phyloP scores from a whole-genome alignment of 306 rosid species.

The Trifolium fragiferum region DNA sequence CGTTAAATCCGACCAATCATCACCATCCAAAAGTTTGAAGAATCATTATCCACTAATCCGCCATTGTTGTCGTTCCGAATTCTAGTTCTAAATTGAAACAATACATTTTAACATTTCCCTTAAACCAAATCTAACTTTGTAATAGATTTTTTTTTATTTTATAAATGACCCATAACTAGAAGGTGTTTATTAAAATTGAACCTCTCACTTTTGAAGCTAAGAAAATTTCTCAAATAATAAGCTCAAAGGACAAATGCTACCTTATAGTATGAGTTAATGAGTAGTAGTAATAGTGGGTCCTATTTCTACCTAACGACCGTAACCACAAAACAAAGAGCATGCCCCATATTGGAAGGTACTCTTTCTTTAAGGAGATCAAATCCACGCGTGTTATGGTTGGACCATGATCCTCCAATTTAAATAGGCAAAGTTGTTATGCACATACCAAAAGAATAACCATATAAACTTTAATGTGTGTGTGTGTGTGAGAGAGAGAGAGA shows the following conservation, averaged over 20 bases:
- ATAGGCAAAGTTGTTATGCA: conserved; percentile 41
- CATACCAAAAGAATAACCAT: conserved; percentile 41
- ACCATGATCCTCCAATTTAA: conserved; percentile 34
- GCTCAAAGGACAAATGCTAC: background rate
- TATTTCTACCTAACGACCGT: conserved; percentile 10
- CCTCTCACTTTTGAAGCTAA: background rate
- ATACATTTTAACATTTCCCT: no score
- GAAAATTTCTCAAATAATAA: background rate
- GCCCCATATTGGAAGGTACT: conserved; percentile 4
- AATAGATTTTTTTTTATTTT: no score
- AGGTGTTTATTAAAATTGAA: background rate
- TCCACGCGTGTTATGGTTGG: conserved; percentile 45
- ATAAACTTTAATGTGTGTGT: background rate
- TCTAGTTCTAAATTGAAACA: no score
- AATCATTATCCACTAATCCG: no score
- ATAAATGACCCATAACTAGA: background rate
- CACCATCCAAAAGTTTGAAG: no score
- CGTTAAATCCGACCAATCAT: no score
- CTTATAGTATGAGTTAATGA: background rate
- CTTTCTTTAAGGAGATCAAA: background rate
- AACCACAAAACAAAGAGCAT: conserved; percentile 14
- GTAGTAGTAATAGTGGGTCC: conserved; percentile 22
- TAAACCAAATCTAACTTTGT: background rate
- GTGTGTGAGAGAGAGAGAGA: no score
- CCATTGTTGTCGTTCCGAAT: no score